Base-by-base conservation (phyloP, 768 basidiomycete genomes). In the Rhodotorula kratochvilovae region DNA sequence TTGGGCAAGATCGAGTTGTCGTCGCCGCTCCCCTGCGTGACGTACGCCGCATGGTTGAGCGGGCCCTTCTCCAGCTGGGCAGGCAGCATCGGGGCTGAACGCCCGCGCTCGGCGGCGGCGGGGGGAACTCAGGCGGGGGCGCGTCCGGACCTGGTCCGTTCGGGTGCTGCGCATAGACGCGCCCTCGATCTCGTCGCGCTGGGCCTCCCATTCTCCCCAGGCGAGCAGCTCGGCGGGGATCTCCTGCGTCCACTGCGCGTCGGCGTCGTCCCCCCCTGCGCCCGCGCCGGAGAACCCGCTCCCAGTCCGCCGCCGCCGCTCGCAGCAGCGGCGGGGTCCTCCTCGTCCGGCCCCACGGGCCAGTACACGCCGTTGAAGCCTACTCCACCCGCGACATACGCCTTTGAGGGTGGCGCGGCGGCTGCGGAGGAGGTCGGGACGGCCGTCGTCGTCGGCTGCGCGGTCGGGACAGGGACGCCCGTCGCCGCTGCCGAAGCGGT, bases 51-150 rank as follows among this genome's bases (percentile, higher is more conserved):
- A 36, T 76, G 76, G 75, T 98, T 98, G 71, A 99, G 81, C 68
- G 97, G 96, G 60, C 96, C 87, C 77, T 92, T 93, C 78, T 98
- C 94, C 53, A 99, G 83, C 77, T 97, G 92, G 2, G 93, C 83
- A 0, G 96, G 96, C 55, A 98, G 84, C 3, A 85, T 83, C 1
- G 96, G 93, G 96, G 93, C 31, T 89, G 88, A 3, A 73, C 70
- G n/a, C 54, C 67, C 33, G 59, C 67, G 35, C 45, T 58, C 31
- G 39, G 8, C 10, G 68, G 66, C 31, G 67, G 70, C 27, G 74
- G 63, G 4, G 73, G 74, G 21, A 62, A 55, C 12, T 72, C 46
- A 3, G 75, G 75, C 36, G 63, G 59, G 15, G 68, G 58, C n/a
- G 59, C 43, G 21, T 55, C 42, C 13, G n/a, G n/a, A 0, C 51